These are phyloP conservation scores for Orbilia brochopaga DNA, from an alignment of 2,329 filamentous ascomycete species.

Conservation along the genomic window DNA sequence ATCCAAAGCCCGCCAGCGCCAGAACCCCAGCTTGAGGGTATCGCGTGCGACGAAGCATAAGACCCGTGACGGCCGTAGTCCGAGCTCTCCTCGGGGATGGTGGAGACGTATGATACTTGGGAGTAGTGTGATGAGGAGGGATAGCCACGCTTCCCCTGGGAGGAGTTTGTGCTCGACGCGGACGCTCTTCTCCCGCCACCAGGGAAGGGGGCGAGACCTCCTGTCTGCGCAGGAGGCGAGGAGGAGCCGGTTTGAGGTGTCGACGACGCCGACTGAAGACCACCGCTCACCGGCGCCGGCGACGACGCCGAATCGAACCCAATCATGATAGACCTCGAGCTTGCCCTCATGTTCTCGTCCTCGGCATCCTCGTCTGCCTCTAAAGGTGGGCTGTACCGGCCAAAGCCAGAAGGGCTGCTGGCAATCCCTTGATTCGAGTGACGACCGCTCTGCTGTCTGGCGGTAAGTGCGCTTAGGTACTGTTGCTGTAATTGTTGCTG, in stretches of 20 bases:
- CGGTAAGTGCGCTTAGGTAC: constrained; percentile 20
- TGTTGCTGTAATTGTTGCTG: constrained; percentile 31
- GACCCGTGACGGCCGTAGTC: constrained; percentile 66
- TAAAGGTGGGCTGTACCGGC: constrained; percentile 43
- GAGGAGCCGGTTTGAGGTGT: constrained; percentile 11
- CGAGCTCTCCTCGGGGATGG: constrained; percentile 75
- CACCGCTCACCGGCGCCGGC: constrained; percentile 9
- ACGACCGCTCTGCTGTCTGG: constrained; percentile 21
- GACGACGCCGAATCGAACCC: constrained; percentile 35
- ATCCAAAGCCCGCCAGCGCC: constrained; percentile 58
- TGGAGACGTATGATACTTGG: constrained; percentile 70
- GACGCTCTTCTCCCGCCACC: constrained; percentile 53
- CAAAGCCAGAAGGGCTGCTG: constrained; percentile 34
- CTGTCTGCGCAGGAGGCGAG: constrained; percentile 54
- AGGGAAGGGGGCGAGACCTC: constrained; percentile 52
- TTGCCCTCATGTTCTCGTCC: constrained; percentile 37
- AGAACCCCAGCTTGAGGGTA: constrained; percentile 71
- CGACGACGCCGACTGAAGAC: background rate
- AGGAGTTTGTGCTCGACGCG: constrained; percentile 56
- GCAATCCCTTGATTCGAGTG: constrained; percentile 19
- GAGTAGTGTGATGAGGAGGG: constrained; percentile 61
- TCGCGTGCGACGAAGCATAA: constrained; percentile 73
- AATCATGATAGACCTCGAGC: constrained; percentile 40
- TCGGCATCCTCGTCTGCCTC: constrained; percentile 48
- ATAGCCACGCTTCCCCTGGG: constrained; percentile 56